phyloP scores from a whole-genome alignment of 805 yeast species.

The Ogataea paraovalis region DNA sequence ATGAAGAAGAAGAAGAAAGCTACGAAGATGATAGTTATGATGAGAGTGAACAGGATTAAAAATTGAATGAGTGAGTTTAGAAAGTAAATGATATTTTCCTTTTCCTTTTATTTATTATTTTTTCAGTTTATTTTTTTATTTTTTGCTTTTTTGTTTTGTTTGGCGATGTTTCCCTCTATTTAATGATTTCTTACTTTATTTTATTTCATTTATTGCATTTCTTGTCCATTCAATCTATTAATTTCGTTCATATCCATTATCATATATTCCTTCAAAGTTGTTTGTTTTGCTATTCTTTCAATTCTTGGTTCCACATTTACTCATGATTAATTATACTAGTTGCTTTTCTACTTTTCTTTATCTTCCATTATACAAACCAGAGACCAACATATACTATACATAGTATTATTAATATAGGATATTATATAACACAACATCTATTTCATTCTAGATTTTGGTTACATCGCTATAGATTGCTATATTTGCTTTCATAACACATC shows the following conservation, averaged over 20 bases:
- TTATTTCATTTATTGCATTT: neutral
- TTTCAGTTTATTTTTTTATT: neutral
- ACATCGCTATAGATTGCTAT: too few species aligned
- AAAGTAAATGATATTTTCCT: neutral
- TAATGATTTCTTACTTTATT: neutral
- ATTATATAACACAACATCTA: too few species aligned
- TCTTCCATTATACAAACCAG: neutral
- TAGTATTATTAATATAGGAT: too few species aligned
- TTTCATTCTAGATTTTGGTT: too few species aligned
- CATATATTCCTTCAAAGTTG: neutral
- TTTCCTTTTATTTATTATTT: neutral
- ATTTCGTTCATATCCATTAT: neutral
- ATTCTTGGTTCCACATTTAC: neutral
- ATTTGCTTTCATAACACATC: too few species aligned
- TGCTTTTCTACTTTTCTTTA: neutral
- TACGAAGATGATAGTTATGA: constrained; percentile 9
- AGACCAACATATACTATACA: too few species aligned
- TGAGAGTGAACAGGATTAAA: constrained; percentile 13
- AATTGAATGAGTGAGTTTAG: neutral
- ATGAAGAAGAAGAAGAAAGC: constrained; percentile 18
- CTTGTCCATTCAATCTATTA: neutral
- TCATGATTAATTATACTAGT: neutral
- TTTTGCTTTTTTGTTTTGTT: neutral
- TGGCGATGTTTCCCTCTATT: neutral
- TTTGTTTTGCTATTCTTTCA: neutral